Base-by-base conservation (phyloP, 2,329 filamentous ascomycete species). In the Chrysoporthe deuterocubensis region DNA sequence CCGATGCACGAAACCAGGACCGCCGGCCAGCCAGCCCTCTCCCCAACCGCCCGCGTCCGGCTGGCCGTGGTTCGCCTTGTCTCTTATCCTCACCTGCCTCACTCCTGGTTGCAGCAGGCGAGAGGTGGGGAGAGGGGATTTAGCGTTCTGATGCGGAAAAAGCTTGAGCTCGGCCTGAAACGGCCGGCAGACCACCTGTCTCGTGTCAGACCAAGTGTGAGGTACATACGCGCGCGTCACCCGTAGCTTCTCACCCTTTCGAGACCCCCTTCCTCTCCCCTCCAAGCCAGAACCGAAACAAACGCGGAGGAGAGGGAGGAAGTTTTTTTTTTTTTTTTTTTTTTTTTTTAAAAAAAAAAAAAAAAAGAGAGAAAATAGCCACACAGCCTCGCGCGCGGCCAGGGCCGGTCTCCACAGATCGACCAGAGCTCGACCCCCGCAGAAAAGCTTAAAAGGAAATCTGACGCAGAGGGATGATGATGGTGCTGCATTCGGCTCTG, bases 1-100 rank as follows among this genome's bases (percentile, higher is more conserved):
- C 58, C 43, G 58, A 43, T 43, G 43, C 57, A 32, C 58, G 58
- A 61, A 61, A 61, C 58, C 42, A 61, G 58, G 34, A 48, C 58
- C 42, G 18, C 42, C 21, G 11, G 21, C 42, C 9, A 37, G 46
- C 40, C 57, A 21, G 26, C 26, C 26, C 26, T 26, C 26, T 26
- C 26, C 26, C 26, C 26, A 26, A 40, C 37, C 37, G 37, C 37
- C 9, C 37, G 37, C 4, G 37, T 40, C 37, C 37, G 9, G 37
- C 37, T 40, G 37, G 37, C 37, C 1, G 9, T 40, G 11, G 44
- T 18, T 46, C 44, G 4, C 3, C 16, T 48, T n/a, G 44, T 48
- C 3, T 21, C 18, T 48, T n/a, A n/a, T 50, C 11, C 21, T 52
- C 50, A 54, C 32, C 21, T 13, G 14, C 5, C 26, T 9, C 8